A percentile compares a stretch with the other conserved stretches of the same genome.
These are phyloP conservation scores for Rhinocladiella similis DNA, from an alignment of 2,329 filamentous ascomycete genomes.

Conservation along the genomic window DNA sequence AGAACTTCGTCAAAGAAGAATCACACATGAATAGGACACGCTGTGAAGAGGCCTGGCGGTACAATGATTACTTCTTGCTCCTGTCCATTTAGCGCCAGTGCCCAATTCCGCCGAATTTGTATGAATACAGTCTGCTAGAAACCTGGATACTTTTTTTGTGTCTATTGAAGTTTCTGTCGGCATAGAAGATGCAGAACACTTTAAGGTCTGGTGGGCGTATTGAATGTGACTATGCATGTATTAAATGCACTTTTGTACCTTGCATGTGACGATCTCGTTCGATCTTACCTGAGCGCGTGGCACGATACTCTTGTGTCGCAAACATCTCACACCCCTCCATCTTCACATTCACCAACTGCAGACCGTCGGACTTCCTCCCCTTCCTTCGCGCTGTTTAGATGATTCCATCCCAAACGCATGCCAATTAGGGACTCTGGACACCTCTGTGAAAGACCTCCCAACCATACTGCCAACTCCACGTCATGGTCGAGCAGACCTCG, in stretches of 20 bases:
- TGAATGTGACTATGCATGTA: too few relatives aligned
- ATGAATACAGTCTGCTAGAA: too few relatives aligned
- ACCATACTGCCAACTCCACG: not conserved
- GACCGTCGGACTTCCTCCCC: not conserved
- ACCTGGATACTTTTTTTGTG: not conserved
- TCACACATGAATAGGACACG: too few relatives aligned
- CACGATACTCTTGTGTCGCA: not conserved
- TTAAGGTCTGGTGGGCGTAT: too few relatives aligned
- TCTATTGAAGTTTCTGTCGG: too few relatives aligned
- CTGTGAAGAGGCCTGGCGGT: too few relatives aligned
- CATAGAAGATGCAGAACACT: too few relatives aligned
- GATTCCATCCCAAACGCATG: not conserved
- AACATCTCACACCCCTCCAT: not conserved
- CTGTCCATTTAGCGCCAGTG: too few relatives aligned
- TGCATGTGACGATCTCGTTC: conserved; percentile 7
- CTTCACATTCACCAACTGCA: not conserved
- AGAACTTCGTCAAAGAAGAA: too few relatives aligned
- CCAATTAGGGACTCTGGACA: not conserved
- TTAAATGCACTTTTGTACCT: not conserved
- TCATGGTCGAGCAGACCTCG: conserved; percentile 10
- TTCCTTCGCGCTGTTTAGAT: not conserved
- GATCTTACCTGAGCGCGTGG: conserved; percentile 1
- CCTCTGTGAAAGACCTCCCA: not conserved
- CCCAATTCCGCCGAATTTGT: too few relatives aligned
- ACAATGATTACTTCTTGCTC: too few relatives aligned